Evolutionary conservation across 1,284 basidiomycete genomes (phyloP).

Genomic region (Ganoderma meredithae): DNA sequence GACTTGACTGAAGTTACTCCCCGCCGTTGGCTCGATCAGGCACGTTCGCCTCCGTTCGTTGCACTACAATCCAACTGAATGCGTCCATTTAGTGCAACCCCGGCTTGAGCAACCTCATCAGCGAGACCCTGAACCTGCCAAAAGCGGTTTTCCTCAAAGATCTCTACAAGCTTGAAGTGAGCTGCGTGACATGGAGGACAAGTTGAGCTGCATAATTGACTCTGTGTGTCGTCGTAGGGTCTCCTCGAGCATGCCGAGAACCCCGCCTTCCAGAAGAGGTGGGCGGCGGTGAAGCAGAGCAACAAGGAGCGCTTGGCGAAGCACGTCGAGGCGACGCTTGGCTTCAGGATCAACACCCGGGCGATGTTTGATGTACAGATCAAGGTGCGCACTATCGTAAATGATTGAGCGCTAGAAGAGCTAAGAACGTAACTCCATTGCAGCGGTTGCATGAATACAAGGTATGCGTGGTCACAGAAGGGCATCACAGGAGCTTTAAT

Average conservation of each 20-base stretch:
- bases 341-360: constrained; percentile 76
- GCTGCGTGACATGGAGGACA: not conserved
- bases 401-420: constrained; percentile 1
- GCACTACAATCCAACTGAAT: not conserved
- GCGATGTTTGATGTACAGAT: constrained; percentile 94
- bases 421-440: constrained; percentile 3
- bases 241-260: constrained; percentile 75
- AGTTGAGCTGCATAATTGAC: not conserved
- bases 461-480: constrained; percentile 43
- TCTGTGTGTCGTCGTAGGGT: constrained; percentile 40
- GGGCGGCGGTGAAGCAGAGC: constrained; percentile 84
- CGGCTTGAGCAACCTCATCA: constrained; percentile 82
- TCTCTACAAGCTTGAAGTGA: constrained; percentile 65
- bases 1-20: constrained; percentile 64
- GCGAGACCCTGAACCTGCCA: constrained; percentile 78
- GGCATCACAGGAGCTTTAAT: constrained; percentile 11
- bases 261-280: constrained; percentile 75
- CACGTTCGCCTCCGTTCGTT: constrained; percentile 49
- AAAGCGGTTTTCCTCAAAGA: constrained; percentile 85
- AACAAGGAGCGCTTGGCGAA: constrained; percentile 89
- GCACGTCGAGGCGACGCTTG: constrained; percentile 78
- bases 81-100: constrained; percentile 77
- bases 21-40: constrained; percentile 83
- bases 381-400: constrained; percentile 60
- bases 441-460: constrained; percentile 90